Base-by-base conservation (phyloP, 2,329 filamentous ascomycete genomes). In the Verticillium isaacii region DNA sequence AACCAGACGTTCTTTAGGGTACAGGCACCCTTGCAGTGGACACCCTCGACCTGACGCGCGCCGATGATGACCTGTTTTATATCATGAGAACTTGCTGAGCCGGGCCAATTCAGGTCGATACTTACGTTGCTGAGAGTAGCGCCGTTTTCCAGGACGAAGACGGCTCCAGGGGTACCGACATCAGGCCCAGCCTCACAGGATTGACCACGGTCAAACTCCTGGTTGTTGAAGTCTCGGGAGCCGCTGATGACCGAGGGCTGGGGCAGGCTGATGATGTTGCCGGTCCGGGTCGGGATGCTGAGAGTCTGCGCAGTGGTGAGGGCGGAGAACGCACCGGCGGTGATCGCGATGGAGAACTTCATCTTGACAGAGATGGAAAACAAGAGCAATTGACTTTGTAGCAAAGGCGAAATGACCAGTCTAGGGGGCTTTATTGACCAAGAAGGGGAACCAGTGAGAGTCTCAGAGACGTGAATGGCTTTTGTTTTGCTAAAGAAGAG, bases 111-210 rank as follows among this genome's bases (percentile, higher is more conserved):
- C 19, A 8, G 29, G 32, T 7, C n/a, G 3, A 3, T 2, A n/a
- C 56, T 58, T 37, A 58, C 81, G 67, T 84, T 84, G 65, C 76
- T 78, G 34, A 84, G 71, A 25, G 76, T 80, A 29, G 77, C 82
- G 34, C 82, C 82, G 58, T 77, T 73, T 68, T 79, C 74, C 59
- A 85, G 73, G 63, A 81, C 73, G 76, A 85, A 85, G 69, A 85
- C 81, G 56, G 82, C 78, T 60, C n/a, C 19, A 5, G 14, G 5
- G 36, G 19, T 68, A 65, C 66, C 64, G 2, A 62, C 65, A 58
- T 67, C 66, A 32, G 50, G 65, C 11, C 65, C 65, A 9, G 56
- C 62, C 57, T 66, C 59, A 52, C 65, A 68, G n/a, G 57, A 2
- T 15, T 60, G 62, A 32, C 66, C 66, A 7, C 66, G 65, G 61